Base-by-base conservation (phyloP, 495 filamentous ascomycete genomes). In the Penicillium canariense region DNA sequence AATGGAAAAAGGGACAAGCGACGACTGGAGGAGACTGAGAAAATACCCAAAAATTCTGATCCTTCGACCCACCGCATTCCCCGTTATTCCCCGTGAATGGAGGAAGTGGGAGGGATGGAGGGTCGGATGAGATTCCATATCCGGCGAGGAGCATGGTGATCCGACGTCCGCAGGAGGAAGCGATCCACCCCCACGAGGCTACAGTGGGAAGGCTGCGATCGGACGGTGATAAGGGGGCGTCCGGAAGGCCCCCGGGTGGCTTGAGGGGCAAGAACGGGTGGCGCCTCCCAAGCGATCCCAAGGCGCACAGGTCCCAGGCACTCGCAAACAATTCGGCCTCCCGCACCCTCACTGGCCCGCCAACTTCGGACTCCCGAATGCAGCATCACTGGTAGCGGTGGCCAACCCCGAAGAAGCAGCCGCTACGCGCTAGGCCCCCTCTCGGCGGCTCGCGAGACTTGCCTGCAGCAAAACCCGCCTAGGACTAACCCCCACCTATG, bases 71-170 rank as follows among this genome's bases (percentile, higher is more conserved):
- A 61, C 59, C 9, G 4, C 15, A 6, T 30, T 49, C 57, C 57
- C 57, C 57, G 57, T 60, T 52, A 52, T 60, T 50, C 57, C 57
- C 57, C 54, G 58, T 61, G 50, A 50, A 39, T 49, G 58, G 54
- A 43, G 18, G 54, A 40, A 38, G 30, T 54, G 49, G n/a, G 28
- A 11, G 20, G 6, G 6, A 42, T 42, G 38, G 38, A 46, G 43
- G 23, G 27, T 46, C 43, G 43, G 43, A 26, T 17, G 25, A 46
- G 43, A 46, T 46, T 46, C 52, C 43, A 14, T 12, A 48, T 59
- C 15, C n/a, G 52, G 56, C 46, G 49, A 50, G 18, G 9, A 30
- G 17, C 23, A 55, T 26, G 52, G 22, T 35, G 56, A 59, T 59
- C 56, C 42, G 44, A 42, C 55, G 39, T 35, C 42, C 44, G 26